Evolutionary conservation across 2,329 filamentous ascomycete genomes (phyloP), one percentile per base, ranked within the genome.

Genomic region (Periconia digitata): DNA sequence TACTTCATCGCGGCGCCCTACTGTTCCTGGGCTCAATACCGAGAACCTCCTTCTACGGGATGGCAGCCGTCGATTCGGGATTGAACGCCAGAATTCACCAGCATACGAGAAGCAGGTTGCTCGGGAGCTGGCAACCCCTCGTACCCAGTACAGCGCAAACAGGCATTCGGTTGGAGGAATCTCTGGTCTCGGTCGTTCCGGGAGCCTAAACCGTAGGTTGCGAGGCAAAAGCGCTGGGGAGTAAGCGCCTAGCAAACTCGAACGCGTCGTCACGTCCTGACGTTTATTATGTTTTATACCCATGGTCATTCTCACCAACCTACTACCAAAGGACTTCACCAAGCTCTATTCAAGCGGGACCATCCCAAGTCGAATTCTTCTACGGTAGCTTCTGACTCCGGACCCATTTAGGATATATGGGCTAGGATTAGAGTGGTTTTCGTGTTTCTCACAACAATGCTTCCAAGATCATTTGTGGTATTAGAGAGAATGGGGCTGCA

Each of bases 201-300:
- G 59, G 23, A 70, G 61, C 42, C 36, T 71, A 32, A 61, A 55
- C 35, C 54, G 65, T 38, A 58, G 66, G 20, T 20, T 59, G 36
- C 56, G 66, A 36, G 66, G 66, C 38, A 58, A 56, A 22, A 63
- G 58, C 45, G 64, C 57, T 34, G 68, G 61, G 51, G 63, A 71
- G 58, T 71, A 64, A 70, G n/a, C 54, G 35, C 44, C 44, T 32
- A 32, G 36, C 36, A 24, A 47, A 44, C 44, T 44, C 45, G 39
- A 53, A 52, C 27, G 27, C 4, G 27, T 32, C 27, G 27, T 32
- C 29, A 27, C 10, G 27, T 27, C 20, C 60, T 60, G 53, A 65
- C 49, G 60, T 61, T 58, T 58, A 51, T 62, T 53, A 58, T 49
- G 59, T 60, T 62, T 59, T 59, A 59, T 66, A 55, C 57, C 63